Conservation (phyloP, 352 stramenopile species). For the Pythium dissimile region DNA sequence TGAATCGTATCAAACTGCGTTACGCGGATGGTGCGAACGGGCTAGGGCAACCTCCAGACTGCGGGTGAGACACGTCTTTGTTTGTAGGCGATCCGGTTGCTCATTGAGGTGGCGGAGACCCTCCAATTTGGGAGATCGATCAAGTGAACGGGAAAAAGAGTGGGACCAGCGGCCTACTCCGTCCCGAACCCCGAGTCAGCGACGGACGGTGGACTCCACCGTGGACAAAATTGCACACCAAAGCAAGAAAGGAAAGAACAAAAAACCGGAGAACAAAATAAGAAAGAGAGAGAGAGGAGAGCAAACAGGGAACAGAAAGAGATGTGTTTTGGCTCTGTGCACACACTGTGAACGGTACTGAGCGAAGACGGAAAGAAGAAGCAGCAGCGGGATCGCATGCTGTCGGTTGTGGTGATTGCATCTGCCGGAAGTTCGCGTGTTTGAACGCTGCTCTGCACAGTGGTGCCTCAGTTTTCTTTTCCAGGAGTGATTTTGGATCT, state of each 20-base stretch:
- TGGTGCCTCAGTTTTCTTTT: background rate
- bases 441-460: background rate
- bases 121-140: conserved; percentile 14
- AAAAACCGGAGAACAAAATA: too few species aligned
- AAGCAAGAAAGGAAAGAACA: background rate
- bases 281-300: too few species aligned
- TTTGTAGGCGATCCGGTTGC: conserved; percentile 11
- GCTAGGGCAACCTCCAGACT: conserved; percentile 1
- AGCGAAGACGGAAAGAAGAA: too few species aligned
- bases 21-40: conserved; percentile 11
- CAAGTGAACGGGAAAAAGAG: conserved; percentile 17
- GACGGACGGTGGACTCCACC: background rate
- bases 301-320: too few species aligned
- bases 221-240: background rate
- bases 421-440: background rate
- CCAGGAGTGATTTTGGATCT: background rate
- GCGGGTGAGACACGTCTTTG: conserved; percentile 23
- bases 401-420: background rate
- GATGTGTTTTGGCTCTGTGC: too few species aligned
- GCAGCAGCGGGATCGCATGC: background rate
- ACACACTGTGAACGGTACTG: too few species aligned
- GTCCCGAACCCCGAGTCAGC: too few species aligned
- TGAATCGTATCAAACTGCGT: conserved; percentile 5
- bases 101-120: conserved; percentile 3
- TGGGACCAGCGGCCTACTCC: too few species aligned